Conservation (phyloP, 768 basidiomycete species). For the Cystofilobasidium capitatum region DNA sequence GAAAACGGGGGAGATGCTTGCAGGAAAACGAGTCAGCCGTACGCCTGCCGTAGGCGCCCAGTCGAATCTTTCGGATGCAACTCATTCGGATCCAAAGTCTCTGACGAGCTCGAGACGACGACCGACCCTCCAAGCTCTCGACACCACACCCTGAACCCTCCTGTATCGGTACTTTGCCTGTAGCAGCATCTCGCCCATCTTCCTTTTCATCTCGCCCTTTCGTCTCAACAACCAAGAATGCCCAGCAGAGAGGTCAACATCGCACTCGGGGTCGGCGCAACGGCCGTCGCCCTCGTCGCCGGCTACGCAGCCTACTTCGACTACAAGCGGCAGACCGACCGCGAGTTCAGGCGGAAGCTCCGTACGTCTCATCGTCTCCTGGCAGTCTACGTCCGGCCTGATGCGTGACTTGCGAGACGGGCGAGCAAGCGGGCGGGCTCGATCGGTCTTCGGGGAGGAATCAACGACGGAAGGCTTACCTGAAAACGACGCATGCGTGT, state of each 20-base stretch:
- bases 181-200: not conserved
- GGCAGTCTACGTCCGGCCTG: not conserved
- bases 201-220: not conserved
- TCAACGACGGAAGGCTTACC: no score
- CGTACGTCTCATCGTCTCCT: constrained; percentile 54
- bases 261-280: constrained; percentile 32
- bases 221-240: not conserved
- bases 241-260: constrained; percentile 29
- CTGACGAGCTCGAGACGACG: not conserved
- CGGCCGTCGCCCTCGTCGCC: constrained; percentile 37
- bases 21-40: no score
- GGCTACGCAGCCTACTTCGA: constrained; percentile 92
- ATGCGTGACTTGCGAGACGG: no score
- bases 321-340: constrained; percentile 80
- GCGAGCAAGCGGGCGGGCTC: no score
- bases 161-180: not conserved
- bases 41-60: no score
- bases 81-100: no score
- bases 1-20: no score
- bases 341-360: constrained; percentile 75
- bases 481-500: no score
- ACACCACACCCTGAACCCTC: not conserved
- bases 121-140: not conserved
- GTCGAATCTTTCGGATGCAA: no score
- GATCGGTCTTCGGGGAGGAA: no score